Conservation (phyloP, 1,284 basidiomycete species). For the Cutaneotrichosporon sp. region DNA sequence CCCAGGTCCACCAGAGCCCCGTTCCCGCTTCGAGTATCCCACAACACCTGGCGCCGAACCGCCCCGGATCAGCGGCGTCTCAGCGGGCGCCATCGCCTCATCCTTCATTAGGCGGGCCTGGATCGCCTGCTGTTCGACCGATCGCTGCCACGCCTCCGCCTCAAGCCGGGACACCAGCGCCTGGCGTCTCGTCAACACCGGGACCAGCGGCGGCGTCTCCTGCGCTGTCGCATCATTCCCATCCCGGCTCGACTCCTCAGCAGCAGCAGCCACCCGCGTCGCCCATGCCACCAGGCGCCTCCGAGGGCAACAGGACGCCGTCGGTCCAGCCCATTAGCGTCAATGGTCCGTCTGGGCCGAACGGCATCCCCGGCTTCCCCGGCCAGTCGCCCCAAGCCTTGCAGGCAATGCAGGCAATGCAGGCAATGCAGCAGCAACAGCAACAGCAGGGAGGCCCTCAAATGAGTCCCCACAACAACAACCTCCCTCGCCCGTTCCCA, state of each 20-base stretch:
- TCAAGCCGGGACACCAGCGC: constrained; percentile 7
- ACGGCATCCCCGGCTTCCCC: neutral
- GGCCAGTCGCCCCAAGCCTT: constrained; percentile 22
- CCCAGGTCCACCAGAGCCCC: constrained; percentile 31
- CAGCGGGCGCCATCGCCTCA: constrained; percentile 41
- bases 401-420: constrained; percentile 27
- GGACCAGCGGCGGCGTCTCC: constrained; percentile 33
- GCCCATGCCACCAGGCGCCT: constrained; percentile 2
- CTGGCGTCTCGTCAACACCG: constrained; percentile 17
- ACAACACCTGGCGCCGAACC: constrained; percentile 46
- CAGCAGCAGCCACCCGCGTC: constrained; percentile 6
- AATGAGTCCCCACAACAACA: constrained; percentile 4
- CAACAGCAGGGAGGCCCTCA: constrained; percentile 28
- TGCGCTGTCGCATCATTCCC: constrained; percentile 34
- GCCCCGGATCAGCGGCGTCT: constrained; percentile 44
- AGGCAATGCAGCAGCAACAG: too few relatives aligned
- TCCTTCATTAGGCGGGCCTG: constrained; percentile 17
- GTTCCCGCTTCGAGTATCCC: constrained; percentile 39
- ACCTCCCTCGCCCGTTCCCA: constrained; percentile 12
- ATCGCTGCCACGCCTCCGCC: constrained; percentile 16
- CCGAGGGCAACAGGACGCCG: neutral
- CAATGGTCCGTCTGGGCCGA: constrained; percentile 19
- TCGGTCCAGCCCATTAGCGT: constrained; percentile 8
- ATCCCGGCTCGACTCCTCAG: constrained; percentile 22
- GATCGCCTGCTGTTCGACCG: constrained; percentile 19